A percentile compares a stretch with the other conserved stretches of the same genome.
Conservation (phyloP, 257 asterid genomes). For the Oldenlandia corymbosa region DNA sequence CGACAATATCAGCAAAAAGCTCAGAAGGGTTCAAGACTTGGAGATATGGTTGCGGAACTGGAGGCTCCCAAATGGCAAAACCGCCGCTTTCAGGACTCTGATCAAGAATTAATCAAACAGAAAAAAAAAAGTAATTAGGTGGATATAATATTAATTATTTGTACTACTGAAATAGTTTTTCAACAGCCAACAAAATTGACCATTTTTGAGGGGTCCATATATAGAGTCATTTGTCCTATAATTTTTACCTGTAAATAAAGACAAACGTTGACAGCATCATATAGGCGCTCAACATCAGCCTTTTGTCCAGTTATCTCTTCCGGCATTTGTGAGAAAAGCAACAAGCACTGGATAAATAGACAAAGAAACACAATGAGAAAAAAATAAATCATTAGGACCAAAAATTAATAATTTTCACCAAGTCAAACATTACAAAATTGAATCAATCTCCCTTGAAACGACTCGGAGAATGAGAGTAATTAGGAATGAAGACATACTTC, state of each 20-base stretch:
- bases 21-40: slow-evolving; percentile 77
- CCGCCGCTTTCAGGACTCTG: slow-evolving; percentile 35
- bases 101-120: not conserved
- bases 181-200: not conserved
- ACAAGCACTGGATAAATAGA: slow-evolving; percentile 38
- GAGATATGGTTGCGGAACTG: slow-evolving; percentile 49
- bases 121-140: not conserved
- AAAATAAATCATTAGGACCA: not conserved
- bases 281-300: slow-evolving; percentile 23
- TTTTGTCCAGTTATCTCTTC: slow-evolving; percentile 28
- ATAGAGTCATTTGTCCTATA: not conserved
- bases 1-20: slow-evolving; percentile 67
- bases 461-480: too few species aligned
- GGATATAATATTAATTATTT: too few species aligned
- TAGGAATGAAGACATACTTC: too few species aligned
- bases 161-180: not conserved
- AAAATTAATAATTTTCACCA: too few species aligned
- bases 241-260: slow-evolving; percentile 24
- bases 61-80: slow-evolving; percentile 36
- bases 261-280: slow-evolving; percentile 28
- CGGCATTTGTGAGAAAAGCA: slow-evolving; percentile 25
- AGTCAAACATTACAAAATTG: too few species aligned
- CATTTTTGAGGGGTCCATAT: not conserved
- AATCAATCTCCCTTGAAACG: too few species aligned
- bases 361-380: too few species aligned